Evolutionary conservation across 2,329 filamentous ascomycete genomes (phyloP).

Genomic region (Fusarium sarcochroum): DNA sequence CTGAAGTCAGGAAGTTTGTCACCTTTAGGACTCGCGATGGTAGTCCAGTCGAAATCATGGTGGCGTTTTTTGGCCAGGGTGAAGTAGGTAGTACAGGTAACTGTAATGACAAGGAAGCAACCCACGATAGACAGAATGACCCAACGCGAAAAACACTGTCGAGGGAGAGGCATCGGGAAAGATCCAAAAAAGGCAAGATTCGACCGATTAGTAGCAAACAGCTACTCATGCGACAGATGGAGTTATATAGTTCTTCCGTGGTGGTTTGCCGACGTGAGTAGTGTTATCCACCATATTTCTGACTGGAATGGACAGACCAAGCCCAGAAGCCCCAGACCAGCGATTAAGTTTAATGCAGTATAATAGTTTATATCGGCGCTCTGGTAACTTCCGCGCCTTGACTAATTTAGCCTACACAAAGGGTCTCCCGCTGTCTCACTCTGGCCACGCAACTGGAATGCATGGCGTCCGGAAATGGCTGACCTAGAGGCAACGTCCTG

Average conservation of each 20-base stretch:
- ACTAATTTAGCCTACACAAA: neutral
- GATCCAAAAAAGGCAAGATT: neutral
- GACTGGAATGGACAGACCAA: neutral
- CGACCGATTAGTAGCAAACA: neutral
- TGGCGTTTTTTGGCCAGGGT: neutral
- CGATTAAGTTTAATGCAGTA: neutral
- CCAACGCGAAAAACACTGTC: conserved; percentile 19
- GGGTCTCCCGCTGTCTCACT: neutral
- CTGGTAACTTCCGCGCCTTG: neutral
- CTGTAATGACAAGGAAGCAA: conserved; percentile 4
- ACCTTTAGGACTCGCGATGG: conserved; percentile 17
- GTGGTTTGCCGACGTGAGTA: neutral
- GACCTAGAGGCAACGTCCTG: neutral
- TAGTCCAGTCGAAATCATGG: conserved; percentile 33
- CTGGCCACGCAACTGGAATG: conserved; percentile 14
- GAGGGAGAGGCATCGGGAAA: conserved; percentile 19
- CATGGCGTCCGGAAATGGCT: conserved; percentile 22
- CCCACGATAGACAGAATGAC: conserved; percentile 6
- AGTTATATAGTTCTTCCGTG: conserved; percentile 13
- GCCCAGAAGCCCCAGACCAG: neutral
- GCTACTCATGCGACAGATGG: neutral
- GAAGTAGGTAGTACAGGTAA: conserved; percentile 25
- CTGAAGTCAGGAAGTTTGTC: conserved; percentile 44
- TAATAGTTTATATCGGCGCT: neutral
- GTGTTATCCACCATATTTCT: neutral